These are phyloP conservation scores for Eucalyptus pauciflora DNA, from an alignment of 345 rosid genomes.

Conservation along the genomic window DNA sequence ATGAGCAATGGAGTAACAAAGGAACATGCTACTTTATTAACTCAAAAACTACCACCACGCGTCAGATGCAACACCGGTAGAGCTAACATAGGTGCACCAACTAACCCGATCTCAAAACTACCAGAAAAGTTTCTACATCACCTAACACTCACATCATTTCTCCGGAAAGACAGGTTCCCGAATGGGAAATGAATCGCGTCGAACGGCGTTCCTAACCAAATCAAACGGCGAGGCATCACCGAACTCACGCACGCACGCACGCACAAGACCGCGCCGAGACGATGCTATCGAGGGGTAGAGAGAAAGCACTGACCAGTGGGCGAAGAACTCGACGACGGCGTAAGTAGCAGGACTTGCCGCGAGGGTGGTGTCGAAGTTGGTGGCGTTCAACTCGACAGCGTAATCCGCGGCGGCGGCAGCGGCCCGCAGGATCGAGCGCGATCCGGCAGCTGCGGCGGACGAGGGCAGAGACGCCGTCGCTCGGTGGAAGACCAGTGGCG, in stretches of 20 bases:
- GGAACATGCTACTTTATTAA: neutral
- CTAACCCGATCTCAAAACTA: neutral
- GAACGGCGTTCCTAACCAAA: neutral
- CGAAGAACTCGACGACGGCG: constrained; percentile 84
- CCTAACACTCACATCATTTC: neutral
- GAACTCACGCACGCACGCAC: neutral
- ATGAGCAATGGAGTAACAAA: neutral
- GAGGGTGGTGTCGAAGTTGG: constrained; percentile 59
- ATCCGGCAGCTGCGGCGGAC: constrained; percentile 7
- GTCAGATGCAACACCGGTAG: neutral
- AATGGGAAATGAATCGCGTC: neutral
- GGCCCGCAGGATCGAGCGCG: constrained; percentile 57
- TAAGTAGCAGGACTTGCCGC: constrained; percentile 57
- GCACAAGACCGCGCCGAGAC: neutral
- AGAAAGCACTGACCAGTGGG: constrained; percentile 56
- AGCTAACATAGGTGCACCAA: neutral
- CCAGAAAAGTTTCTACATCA: neutral
- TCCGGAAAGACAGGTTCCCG: neutral
- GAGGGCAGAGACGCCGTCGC: neutral
- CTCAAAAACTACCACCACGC: neutral
- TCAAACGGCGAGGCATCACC: neutral
- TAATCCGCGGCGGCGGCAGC: constrained; percentile 23
- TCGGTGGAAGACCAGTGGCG: constrained; percentile 8
- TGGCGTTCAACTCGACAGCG: constrained; percentile 62
- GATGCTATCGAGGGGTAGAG: neutral